Percentiles rank a stretch among this genome's conserved stretches.
Evolutionary conservation across 441 rosid species (phyloP).

Genomic region (Erodium trifolium): DNA sequence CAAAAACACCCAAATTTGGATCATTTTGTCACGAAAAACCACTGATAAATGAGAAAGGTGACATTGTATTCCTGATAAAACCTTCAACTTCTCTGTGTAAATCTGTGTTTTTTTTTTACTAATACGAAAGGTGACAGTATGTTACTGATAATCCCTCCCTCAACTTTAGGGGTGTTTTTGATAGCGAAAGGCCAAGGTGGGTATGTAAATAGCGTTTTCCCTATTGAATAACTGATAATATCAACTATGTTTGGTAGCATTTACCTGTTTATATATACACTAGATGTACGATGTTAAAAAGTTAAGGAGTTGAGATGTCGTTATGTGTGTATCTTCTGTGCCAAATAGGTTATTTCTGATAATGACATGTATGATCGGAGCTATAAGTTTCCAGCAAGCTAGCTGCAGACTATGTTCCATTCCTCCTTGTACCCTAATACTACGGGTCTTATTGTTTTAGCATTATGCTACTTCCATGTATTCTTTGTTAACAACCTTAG

Average conservation of each 20-base stretch:
- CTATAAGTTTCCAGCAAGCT: not conserved
- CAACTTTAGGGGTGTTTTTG: too few species aligned
- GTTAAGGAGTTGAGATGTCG: not conserved
- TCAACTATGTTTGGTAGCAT: not conserved
- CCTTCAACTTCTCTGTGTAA: too few species aligned
- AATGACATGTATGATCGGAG: not conserved
- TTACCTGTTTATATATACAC: too few species aligned
- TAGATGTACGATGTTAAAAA: not conserved
- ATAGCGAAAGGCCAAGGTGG: too few species aligned
- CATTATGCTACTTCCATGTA: not conserved
- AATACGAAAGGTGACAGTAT: too few species aligned
- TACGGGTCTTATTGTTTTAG: not conserved
- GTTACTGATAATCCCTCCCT: not conserved
- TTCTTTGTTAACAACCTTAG: not conserved
- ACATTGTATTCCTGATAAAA: too few species aligned
- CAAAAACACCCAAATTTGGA: too few species aligned
- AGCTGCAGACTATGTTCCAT: not conserved
- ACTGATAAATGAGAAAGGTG: too few species aligned
- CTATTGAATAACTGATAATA: not conserved
- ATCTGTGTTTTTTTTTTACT: too few species aligned
- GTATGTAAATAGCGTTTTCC: too few species aligned
- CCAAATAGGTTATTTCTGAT: not conserved
- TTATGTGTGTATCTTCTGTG: not conserved
- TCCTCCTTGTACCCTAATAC: not conserved
- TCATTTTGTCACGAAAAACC: too few species aligned